Evolutionary conservation across 2,329 filamentous ascomycete genomes (phyloP), one percentile per base, ranked within the genome.

Genomic region (Monilinia aucupariae): DNA sequence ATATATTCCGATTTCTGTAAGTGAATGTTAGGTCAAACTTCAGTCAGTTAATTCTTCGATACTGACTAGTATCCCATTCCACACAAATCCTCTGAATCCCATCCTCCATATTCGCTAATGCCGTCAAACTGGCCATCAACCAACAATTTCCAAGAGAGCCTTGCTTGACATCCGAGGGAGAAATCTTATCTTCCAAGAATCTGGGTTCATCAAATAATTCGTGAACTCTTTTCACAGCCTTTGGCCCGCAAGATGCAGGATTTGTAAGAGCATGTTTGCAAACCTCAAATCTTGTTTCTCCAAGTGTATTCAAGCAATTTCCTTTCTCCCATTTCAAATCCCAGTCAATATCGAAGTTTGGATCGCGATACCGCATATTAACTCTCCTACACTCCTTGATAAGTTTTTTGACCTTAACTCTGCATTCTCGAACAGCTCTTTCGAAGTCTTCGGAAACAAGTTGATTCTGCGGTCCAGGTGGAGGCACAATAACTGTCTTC

Each of bases 351-450:
- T 96, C 89, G 72, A 96, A 96, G 73, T 92, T 85, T 32, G 87
- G 84, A 71, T 94, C 91, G 20, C 88, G 84, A 73, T 94, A 96
- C 73, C 91, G 91, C 72, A 91, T 88, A 75, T 96, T 96, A 54
- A 91, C 80, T 10, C 89, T 82, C 37, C 84, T 80, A 73, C 91
- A 96, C 70, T 86, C 83, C 61, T 78, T 78, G 62, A 84, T 78
- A 64, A 86, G 85, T 73, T 85, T 83, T 55, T 78, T 79, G 0
- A 81, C 88, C 76, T 81, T 88, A 64, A 81, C 82, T 56, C 79
- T 79, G 75, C 91, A 96, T 68, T 89, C 83, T 43, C 81, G 81
- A 2, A 81, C 84, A 0, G 90, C 90, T 70, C 90, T 83, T 58
- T 91, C 84, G 72, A 90, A 93, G 68, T 85, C 84, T 82, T 86